Evolutionary conservation across 179 eudicot genomes (phyloP), one percentile per base, ranked within the genome.

Genomic region (Vitellaria paradoxa): DNA sequence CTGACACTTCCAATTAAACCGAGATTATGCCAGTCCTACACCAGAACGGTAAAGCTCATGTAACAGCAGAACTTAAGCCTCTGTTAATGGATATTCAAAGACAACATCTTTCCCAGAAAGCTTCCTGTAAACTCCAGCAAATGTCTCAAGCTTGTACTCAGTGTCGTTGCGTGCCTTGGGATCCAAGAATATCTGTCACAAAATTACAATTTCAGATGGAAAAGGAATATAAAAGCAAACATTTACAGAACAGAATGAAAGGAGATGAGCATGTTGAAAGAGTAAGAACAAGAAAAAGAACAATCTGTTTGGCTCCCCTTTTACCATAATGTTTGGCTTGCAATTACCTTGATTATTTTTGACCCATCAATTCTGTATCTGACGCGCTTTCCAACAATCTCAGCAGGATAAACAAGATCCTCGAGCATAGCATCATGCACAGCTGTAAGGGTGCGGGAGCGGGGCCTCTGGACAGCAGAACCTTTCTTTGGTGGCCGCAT

Each of bases 121-220:
- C 75, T 72, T 72, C 49, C 75, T 47, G 23, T 72, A 56, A 9
- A 72, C 75, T 72, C 75, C 75, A 37, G 75, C 45, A 57, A 72
- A 72, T 12, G 75, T 56, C 65, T 72, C 75, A 12, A 72, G 75
- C 75, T 72, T 72, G 65, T 72, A 72, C 65, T 72, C 75, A 2
- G 75, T 72, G 75, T 72, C 75, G 5, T 72, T 72, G 64, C 75
- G 75, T 18, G 75, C 75, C 75, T 72, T 72, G 50, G 75, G 64
- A 72, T 72, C 75, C 75, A 72, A 6, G 65, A 30, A 72, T 72
- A 72, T 72, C 75, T 72, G 26, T 57, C 52, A 37, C 65, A 40
- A 72, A 72, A 37, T 1, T 7, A 0, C 15, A 2, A 50, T 55
- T 4, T 0, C 53, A 14, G 55, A 9, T 7, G 3, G 3, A 24